Conservation (phyloP, 2,329 filamentous ascomycete genomes). For the Hymenoscyphus linearis region DNA sequence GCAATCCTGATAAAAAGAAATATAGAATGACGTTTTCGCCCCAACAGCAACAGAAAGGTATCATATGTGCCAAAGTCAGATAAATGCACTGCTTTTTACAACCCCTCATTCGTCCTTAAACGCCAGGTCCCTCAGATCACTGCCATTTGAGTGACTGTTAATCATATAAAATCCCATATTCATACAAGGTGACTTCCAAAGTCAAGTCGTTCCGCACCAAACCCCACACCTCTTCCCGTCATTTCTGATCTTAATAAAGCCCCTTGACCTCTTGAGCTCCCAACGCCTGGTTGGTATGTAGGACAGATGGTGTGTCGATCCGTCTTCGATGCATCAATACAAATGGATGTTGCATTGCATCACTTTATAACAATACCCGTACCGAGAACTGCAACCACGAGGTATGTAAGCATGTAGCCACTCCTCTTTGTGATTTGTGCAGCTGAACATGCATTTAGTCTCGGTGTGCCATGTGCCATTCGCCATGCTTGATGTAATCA, state of each 20-base stretch:
- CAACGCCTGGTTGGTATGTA: slow-evolving; percentile 7
- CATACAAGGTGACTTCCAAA: slow-evolving; percentile 15
- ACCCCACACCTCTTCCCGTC: slow-evolving; percentile 3
- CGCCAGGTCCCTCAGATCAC: slow-evolving; percentile 7
- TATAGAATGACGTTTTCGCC: slow-evolving; percentile 3
- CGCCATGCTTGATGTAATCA: slow-evolving; percentile 9
- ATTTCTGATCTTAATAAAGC: not conserved
- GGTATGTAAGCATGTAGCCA: slow-evolving; percentile 6
- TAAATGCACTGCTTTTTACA: slow-evolving; percentile 12
- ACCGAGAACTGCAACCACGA: slow-evolving; percentile 7
- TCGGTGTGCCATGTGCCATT: slow-evolving; percentile 7
- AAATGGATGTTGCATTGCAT: slow-evolving; percentile 6
- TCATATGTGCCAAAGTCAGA: slow-evolving; percentile 5
- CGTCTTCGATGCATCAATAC: slow-evolving; percentile 4
- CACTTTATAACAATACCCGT: slow-evolving; percentile 10
- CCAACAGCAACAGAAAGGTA: slow-evolving; percentile 7
- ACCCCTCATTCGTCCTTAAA: slow-evolving; percentile 3
- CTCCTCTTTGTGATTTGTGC: slow-evolving; percentile 3
- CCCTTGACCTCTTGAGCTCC: not conserved
- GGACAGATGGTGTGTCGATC: slow-evolving; percentile 2
- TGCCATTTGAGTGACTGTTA: slow-evolving; percentile 2
- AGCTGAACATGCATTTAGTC: not conserved
- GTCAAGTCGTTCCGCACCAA: not conserved
- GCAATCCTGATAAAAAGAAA: not conserved
- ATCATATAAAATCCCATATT: slow-evolving; percentile 12